These are phyloP conservation scores for Gynostemma pentaphyllum DNA, from an alignment of 306 rosid species.

Conservation along the genomic window DNA sequence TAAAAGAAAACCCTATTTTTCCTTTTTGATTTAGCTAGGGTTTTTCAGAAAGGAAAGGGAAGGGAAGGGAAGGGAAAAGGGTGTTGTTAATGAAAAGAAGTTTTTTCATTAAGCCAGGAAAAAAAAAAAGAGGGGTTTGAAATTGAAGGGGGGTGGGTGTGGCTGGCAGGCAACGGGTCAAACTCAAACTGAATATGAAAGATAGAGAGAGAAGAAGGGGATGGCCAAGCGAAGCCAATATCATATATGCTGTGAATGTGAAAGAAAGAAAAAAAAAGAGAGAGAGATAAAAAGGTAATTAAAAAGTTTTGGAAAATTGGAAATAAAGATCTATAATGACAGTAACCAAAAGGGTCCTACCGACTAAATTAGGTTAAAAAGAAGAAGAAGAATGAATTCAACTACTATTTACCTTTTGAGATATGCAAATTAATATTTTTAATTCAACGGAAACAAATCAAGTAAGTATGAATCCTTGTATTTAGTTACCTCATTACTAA, in stretches of 20 bases:
- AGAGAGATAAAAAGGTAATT: not conserved
- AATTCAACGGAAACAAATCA: too few relatives aligned
- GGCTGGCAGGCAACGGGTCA: slow-evolving; percentile 92
- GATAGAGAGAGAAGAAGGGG: slow-evolving; percentile 13
- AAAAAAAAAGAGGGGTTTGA: too few relatives aligned
- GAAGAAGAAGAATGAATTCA: not conserved
- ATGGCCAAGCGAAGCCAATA: slow-evolving; percentile 19
- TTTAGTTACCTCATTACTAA: too few relatives aligned
- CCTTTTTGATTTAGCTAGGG: slow-evolving; percentile 22
- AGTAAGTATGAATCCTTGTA: too few relatives aligned
- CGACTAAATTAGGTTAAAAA: not conserved
- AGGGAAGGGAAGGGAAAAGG: slow-evolving; percentile 8
- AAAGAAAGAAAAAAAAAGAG: slow-evolving; percentile 40
- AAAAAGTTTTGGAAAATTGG: not conserved
- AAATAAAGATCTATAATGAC: not conserved
- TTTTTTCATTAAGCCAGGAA: too few relatives aligned
- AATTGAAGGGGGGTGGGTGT: not conserved
- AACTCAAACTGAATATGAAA: slow-evolving; percentile 59
- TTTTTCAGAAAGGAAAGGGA: slow-evolving; percentile 20
- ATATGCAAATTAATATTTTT: too few relatives aligned
- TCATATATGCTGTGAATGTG: slow-evolving; percentile 20
- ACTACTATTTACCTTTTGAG: too few relatives aligned
- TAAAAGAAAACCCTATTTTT: not conserved
- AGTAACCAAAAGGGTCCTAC: not conserved
- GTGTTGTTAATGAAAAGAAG: too few relatives aligned